Percentiles rank a stretch among this genome's conserved stretches.
Evolutionary conservation across 1,139 yeast genomes (phyloP).

Genomic region (Taiozyma sp.): DNA sequence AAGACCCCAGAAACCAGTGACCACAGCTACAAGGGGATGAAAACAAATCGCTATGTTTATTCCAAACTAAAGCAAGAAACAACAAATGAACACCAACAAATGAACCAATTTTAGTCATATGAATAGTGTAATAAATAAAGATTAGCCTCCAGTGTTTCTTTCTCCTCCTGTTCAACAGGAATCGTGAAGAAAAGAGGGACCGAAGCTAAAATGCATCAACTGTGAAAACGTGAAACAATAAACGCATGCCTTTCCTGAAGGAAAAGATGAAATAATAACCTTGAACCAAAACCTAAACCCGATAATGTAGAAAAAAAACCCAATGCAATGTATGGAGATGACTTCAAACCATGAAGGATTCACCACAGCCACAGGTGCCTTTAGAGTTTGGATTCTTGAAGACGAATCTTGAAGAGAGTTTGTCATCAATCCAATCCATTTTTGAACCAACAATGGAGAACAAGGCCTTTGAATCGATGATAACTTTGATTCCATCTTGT

Average conservation of each 20-base stretch:
- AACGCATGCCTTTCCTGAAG: not conserved
- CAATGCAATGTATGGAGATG: not conserved
- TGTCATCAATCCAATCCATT: constrained; percentile 98
- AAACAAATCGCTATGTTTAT: not conserved
- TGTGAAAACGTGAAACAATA: not conserved
- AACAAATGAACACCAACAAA: not conserved
- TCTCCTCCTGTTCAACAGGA: not conserved
- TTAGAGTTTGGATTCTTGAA: constrained; percentile 94
- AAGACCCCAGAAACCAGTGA: not conserved
- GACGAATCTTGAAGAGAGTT: constrained; percentile 81
- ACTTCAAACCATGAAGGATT: constrained; percentile 87
- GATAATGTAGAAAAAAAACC: not conserved
- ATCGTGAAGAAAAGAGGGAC: not conserved
- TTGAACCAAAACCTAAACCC: not conserved
- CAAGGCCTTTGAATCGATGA: constrained; percentile 92
- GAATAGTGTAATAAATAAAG: not conserved
- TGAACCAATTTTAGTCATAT: not conserved
- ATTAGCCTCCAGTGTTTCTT: not conserved
- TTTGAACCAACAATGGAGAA: constrained; percentile 95
- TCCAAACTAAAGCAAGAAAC: not conserved
- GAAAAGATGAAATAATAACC: not conserved
- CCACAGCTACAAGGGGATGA: not conserved
- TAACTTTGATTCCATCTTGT: constrained; percentile 90
- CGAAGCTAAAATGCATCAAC: not conserved
- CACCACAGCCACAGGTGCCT: constrained; percentile 99